Percentiles rank a stretch among this genome's conserved stretches.
These are phyloP conservation scores for Alliaria petiolata DNA, from an alignment of 345 rosid genomes.

Conservation along the genomic window DNA sequence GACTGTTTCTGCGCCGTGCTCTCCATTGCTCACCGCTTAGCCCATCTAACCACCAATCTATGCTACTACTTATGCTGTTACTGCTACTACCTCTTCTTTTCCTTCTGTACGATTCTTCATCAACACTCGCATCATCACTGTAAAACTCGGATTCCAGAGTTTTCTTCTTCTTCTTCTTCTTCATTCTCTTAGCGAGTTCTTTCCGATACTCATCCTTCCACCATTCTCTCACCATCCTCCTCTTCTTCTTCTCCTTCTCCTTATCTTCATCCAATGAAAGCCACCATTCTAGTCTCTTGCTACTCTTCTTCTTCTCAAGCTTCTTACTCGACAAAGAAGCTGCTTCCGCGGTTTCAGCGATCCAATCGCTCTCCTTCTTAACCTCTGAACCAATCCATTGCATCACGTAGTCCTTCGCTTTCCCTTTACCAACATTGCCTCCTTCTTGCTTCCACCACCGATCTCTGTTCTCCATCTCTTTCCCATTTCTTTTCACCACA, in stretches of 20 bases:
- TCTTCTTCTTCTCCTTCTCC: slow-evolving; percentile 53
- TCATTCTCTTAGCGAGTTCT: slow-evolving; percentile 67
- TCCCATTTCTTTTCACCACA: slow-evolving; percentile 29
- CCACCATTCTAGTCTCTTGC: slow-evolving; percentile 87
- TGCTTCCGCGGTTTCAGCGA: slow-evolving; percentile 36
- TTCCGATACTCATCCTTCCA: slow-evolving; percentile 95
- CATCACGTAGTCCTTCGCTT: slow-evolving; percentile 78
- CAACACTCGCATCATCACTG: slow-evolving; percentile 26
- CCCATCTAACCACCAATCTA: slow-evolving; percentile 83
- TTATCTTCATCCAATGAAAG: slow-evolving; percentile 67
- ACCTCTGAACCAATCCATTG: slow-evolving; percentile 94
- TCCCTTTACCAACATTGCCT: slow-evolving; percentile 37
- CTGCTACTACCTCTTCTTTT: slow-evolving; percentile 38
- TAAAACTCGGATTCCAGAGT: slow-evolving; percentile 31
- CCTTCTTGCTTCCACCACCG: slow-evolving; percentile 79
- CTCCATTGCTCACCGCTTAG: slow-evolving; percentile 70
- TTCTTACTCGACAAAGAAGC: slow-evolving; percentile 19
- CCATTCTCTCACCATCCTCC: slow-evolving; percentile 89
- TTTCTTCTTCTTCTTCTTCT: slow-evolving; percentile 45
- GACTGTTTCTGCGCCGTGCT: slow-evolving; percentile 46
- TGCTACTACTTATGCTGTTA: slow-evolving; percentile 57
- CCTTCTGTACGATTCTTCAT: slow-evolving; percentile 43
- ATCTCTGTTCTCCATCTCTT: slow-evolving; percentile 40
- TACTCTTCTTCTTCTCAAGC: slow-evolving; percentile 41
- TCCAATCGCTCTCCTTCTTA: slow-evolving; percentile 78